Base-by-base conservation (phyloP, 495 filamentous ascomycete genomes). In the Pseudoneurospora amorphoporcata region DNA sequence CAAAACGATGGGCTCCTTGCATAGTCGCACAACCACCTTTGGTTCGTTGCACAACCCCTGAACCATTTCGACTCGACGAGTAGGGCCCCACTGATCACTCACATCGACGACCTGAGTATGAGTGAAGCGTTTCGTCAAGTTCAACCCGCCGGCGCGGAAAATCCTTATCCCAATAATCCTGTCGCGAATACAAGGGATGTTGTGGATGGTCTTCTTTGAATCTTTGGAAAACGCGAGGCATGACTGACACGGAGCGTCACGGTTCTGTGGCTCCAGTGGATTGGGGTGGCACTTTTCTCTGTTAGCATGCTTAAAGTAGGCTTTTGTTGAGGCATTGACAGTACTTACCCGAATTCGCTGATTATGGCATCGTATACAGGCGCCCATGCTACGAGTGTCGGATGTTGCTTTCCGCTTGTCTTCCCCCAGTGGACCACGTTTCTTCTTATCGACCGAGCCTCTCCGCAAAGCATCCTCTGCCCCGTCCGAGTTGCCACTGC, bases 201-300 rank as follows among this genome's bases (percentile, higher is more conserved):
- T 75, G 69, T 85, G 83, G 19, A 85, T 83, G 12, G 82, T 81
- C 70, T 85, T 86, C 72, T 83, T 85, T 4, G 81, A 80, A 2
- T 76, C 78, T 38, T 77, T 75, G 41, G 78, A 76, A 3, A 84
- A 78, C 0, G 70, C 76, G 16, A 74, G 70, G 65, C 84, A 86
- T 3, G 80, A 79, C 7, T 78, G 38, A 71, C 84, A 86, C 3
- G 74, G 74, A 8, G 73, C 81, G 37, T 76, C 45, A 14, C 77
- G 79, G 43, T 81, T 72, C 8, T 75, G 53, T 4, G 76, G 76
- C 45, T 83, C 79, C 12, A 68, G 39, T n/a, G 72, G 69, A 53
- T 77, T 76, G 37, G 75, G 76, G 16, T 75, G 35, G 61, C 75
- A 76, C 74, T 77, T 47, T 10, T n/a, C 7, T 5, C 29, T 35